Percentiles rank a stretch among this genome's conserved stretches.
Conservation (phyloP, 768 basidiomycete species). For the Tulasnella sp. region DNA sequence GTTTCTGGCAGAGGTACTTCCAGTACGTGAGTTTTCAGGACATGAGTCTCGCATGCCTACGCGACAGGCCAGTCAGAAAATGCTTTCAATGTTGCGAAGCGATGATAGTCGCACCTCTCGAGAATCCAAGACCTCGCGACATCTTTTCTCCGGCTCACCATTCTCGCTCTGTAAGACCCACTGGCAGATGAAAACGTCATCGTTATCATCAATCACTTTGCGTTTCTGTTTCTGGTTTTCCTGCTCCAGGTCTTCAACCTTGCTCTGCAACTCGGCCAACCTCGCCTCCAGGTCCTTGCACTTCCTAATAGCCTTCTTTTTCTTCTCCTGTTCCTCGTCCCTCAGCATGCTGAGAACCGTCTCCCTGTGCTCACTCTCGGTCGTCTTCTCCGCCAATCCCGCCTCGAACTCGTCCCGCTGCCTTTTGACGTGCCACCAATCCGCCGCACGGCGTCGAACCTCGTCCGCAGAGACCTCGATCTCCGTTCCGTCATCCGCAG, state of each 20-base stretch:
- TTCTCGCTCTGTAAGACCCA: background rate
- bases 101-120: background rate
- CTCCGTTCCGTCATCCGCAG: background rate
- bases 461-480: background rate
- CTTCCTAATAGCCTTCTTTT: background rate
- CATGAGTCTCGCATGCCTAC: background rate
- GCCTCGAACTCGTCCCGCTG: background rate
- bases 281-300: background rate
- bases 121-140: background rate
- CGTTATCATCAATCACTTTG: background rate
- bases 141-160: background rate
- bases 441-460: background rate
- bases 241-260: background rate
- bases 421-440: background rate
- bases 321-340: background rate
- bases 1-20: background rate
- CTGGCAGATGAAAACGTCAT: background rate
- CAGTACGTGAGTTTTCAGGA: background rate
- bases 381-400: background rate
- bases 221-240: background rate
- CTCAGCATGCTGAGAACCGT: background rate
- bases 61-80: background rate
- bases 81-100: background rate
- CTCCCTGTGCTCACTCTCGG: background rate
- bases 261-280: background rate